Evolutionary conservation across 23 red algal genomes (phyloP).

Genomic region (Porphyridium purpureum): DNA sequence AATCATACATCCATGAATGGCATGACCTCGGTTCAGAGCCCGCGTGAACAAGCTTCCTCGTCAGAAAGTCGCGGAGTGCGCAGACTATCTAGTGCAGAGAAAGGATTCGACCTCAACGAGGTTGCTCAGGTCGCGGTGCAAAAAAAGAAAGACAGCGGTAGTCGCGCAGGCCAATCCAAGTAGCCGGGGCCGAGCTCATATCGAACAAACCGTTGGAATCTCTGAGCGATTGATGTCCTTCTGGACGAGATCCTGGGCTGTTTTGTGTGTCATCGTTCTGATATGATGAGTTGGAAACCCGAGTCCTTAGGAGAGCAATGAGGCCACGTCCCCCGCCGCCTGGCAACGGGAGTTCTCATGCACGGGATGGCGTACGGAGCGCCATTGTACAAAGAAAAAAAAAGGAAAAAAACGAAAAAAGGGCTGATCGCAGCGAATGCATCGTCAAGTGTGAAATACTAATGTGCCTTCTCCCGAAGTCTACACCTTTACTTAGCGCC

Average conservation of each 20-base stretch:
- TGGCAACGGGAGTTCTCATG: background rate
- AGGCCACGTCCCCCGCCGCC: background rate
- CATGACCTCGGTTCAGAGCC: too few relatives aligned
- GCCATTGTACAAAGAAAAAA: too few relatives aligned
- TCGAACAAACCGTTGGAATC: background rate
- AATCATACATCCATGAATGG: too few relatives aligned
- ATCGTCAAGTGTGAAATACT: too few relatives aligned
- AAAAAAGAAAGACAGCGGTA: slow-evolving; percentile 1
- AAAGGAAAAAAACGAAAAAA: background rate
- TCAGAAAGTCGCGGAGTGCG: too few relatives aligned
- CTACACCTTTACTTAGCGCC: background rate
- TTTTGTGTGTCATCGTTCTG: background rate
- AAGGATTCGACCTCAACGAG: too few relatives aligned
- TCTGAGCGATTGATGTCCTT: background rate
- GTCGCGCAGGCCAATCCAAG: background rate
- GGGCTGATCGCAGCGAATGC: background rate
- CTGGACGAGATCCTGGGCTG: background rate
- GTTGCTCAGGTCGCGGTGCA: too few relatives aligned
- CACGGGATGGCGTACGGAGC: background rate
- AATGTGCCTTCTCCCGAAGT: background rate
- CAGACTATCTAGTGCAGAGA: too few relatives aligned
- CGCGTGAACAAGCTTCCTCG: too few relatives aligned
- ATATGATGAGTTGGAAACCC: background rate
- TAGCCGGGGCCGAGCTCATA: background rate
- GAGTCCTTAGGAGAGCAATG: background rate